Evolutionary conservation across 2,329 filamentous ascomycete species (phyloP).

Genomic region (Pseudocercospora crystallina): DNA sequence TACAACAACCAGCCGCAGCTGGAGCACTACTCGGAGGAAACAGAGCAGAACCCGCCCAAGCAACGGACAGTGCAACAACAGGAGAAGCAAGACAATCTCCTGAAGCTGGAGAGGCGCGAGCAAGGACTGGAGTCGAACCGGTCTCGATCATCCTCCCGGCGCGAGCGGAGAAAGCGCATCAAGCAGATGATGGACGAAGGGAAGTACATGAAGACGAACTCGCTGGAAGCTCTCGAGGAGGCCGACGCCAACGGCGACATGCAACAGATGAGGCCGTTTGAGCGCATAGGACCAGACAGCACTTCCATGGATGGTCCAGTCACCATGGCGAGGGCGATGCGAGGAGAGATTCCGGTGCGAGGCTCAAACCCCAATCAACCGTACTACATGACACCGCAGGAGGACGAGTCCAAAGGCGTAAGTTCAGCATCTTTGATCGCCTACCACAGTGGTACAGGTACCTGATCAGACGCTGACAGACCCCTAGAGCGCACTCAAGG

Average conservation of each 20-base stretch:
- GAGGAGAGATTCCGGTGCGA: conserved; percentile 57
- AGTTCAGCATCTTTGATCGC: conserved; percentile 4
- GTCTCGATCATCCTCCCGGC: conserved; percentile 49
- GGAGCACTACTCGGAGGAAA: conserved; percentile 25
- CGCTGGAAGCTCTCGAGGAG: conserved; percentile 51
- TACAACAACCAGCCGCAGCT: conserved; percentile 29
- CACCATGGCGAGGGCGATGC: conserved; percentile 53
- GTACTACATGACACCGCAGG: conserved; percentile 37
- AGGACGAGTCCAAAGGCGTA: conserved; percentile 20
- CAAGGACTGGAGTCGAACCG: conserved; percentile 42
- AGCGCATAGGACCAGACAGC: conserved; percentile 56
- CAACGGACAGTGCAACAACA: conserved; percentile 48
- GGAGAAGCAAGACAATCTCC: conserved; percentile 45
- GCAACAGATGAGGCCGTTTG: conserved; percentile 52
- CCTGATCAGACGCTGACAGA: background rate
- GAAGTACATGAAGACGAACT: conserved; percentile 54
- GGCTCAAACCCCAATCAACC: conserved; percentile 53
- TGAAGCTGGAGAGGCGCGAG: conserved; percentile 32
- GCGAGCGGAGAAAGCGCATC: conserved; percentile 49
- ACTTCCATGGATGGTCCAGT: conserved; percentile 59
- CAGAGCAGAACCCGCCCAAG: conserved; percentile 26
- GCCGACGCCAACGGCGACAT: conserved; percentile 53
- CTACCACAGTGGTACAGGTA: no score
- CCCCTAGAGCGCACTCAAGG: conserved; percentile 41
- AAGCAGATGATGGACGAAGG: conserved; percentile 46